Percentiles rank a stretch among this genome's conserved stretches.
Evolutionary conservation across 352 stramenopile genomes (phyloP).

Genomic region (Phytophthora kernoviae): DNA sequence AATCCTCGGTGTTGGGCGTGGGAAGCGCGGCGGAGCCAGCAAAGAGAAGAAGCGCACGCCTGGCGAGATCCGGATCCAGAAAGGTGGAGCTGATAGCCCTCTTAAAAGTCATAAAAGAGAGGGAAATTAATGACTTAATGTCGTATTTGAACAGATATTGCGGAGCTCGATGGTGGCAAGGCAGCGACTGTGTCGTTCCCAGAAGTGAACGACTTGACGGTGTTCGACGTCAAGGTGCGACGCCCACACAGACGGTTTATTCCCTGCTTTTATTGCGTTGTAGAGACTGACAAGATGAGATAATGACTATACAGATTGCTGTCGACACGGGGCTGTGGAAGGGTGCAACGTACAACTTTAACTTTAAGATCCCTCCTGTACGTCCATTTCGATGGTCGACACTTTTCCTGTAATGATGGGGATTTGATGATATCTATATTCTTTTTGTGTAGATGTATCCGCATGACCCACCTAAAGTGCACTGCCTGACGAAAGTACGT

Average conservation of each 20-base stretch:
- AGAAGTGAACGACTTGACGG: conserved; percentile 97
- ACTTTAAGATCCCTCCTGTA: conserved; percentile 96
- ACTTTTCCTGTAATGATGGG: background rate
- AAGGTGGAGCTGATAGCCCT: conserved; percentile 70
- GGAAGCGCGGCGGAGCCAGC: conserved; percentile 62
- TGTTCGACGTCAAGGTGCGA: conserved; percentile 88
- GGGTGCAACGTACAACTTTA: conserved; percentile 96
- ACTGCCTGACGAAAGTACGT: conserved; percentile 93
- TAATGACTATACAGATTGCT: conserved; percentile 62
- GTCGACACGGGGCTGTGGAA: conserved; percentile 98
- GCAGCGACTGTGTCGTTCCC: conserved; percentile 96
- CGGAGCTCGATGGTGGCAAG: conserved; percentile 97
- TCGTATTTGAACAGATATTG: conserved; percentile 88
- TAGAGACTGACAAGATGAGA: conserved; percentile 1
- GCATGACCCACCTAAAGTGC: conserved; percentile 98
- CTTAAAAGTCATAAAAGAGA: background rate
- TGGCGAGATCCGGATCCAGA: conserved; percentile 98
- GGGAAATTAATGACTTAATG: conserved; percentile 1
- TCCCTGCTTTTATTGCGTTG: background rate
- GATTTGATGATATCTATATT: conserved; percentile 6
- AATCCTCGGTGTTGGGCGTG: conserved; percentile 83
- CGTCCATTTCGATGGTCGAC: conserved; percentile 8
- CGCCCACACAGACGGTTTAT: no score
- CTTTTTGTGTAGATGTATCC: conserved; percentile 85
- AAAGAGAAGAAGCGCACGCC: conserved; percentile 95